phyloP scores from a whole-genome alignment of 2,329 filamentous ascomycete species.

The Huntiella savannae region DNA sequence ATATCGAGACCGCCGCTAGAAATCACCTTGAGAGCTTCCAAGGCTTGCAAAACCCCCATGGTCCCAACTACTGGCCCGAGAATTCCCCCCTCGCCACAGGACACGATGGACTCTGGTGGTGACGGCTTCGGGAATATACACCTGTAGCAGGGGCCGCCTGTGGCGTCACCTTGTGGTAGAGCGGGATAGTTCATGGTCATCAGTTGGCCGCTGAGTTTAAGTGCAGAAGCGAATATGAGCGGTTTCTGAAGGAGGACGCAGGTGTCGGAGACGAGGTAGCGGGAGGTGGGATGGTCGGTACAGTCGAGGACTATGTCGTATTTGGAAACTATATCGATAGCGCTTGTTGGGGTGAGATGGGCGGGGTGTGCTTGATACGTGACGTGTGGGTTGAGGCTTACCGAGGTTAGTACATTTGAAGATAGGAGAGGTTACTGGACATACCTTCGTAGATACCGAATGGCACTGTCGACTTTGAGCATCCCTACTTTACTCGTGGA shows the following conservation, averaged over 20 bases:
- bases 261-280: constrained; percentile 82
- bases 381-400: constrained; percentile 53
- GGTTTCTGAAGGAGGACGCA: constrained; percentile 64
- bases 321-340: constrained; percentile 40
- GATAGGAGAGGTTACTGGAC: constrained; percentile 11
- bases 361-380: constrained; percentile 41
- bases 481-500: constrained; percentile 49
- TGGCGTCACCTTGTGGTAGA: constrained; percentile 29
- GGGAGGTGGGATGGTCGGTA: constrained; percentile 78
- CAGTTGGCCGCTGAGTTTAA: constrained; percentile 77
- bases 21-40: constrained; percentile 77
- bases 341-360: constrained; percentile 51
- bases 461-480: constrained; percentile 64
- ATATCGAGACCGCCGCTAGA: constrained; percentile 17
- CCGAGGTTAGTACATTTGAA: background rate
- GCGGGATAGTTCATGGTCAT: constrained; percentile 74
- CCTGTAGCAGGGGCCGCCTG: constrained; percentile 72
- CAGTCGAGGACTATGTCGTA: constrained; percentile 88
- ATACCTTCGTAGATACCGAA: constrained; percentile 37
- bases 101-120: constrained; percentile 61
- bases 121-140: constrained; percentile 84
- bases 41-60: constrained; percentile 83
- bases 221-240: constrained; percentile 73
- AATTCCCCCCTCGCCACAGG: constrained; percentile 84
- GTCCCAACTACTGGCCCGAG: constrained; percentile 78